Evolutionary conservation across 371 early-diverging fungal species (phyloP).

Genomic region (Mortierella sp.): DNA sequence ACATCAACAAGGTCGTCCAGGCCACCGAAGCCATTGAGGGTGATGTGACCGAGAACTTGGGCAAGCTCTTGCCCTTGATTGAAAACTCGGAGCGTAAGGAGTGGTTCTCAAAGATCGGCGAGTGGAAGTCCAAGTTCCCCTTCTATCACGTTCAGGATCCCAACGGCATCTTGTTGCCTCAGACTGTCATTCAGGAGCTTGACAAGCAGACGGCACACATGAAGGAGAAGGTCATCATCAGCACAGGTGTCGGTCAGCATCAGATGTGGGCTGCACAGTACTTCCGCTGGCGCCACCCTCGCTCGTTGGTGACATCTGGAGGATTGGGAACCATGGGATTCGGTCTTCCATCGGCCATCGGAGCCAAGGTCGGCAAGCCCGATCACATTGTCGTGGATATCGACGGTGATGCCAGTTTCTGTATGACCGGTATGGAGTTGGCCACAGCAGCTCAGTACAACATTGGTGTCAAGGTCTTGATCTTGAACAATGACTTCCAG

Average conservation of each 20-base stretch:
- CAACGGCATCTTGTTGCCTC: constrained; percentile 85
- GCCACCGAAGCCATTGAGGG: constrained; percentile 94
- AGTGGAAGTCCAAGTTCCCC: constrained; percentile 93
- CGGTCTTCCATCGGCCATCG: constrained; percentile 95
- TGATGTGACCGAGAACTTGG: constrained; percentile 89
- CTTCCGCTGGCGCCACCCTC: constrained; percentile 90
- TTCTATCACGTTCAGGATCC: constrained; percentile 71
- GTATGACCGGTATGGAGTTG: constrained; percentile 98
- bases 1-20: constrained; percentile 97
- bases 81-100: constrained; percentile 73
- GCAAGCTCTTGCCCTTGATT: constrained; percentile 81
- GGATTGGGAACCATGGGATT: constrained; percentile 98
- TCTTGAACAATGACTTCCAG: constrained; percentile 98
- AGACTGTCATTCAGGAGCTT: constrained; percentile 92
- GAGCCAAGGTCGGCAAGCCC: constrained; percentile 94
- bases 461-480: constrained; percentile 94
- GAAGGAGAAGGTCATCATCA: constrained; percentile 93
- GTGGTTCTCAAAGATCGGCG: constrained; percentile 84
- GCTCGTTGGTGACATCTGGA: constrained; percentile 91
- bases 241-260: constrained; percentile 98
- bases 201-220: constrained; percentile 81
- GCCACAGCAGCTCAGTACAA: constrained; percentile 96
- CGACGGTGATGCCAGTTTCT: constrained; percentile 97
- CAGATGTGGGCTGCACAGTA: constrained; percentile 97
- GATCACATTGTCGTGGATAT: constrained; percentile 95